Evolutionary conservation across 257 asterid genomes (phyloP).

Genomic region (Fraxinus pennsylvanica): DNA sequence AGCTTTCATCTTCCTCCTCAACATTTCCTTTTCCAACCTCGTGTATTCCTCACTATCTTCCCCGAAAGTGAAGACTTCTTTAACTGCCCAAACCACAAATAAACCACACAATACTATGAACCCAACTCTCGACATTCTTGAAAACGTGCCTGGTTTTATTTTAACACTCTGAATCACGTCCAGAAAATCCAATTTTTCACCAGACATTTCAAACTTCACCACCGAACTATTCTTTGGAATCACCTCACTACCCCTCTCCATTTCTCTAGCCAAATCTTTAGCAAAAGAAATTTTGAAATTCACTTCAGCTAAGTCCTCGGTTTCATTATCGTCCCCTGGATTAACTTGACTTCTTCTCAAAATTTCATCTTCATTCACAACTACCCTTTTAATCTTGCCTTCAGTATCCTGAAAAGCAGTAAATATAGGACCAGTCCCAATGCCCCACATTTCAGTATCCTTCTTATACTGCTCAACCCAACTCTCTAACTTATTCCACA

Average conservation of each 20-base stretch:
- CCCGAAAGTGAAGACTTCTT: conserved; percentile 35
- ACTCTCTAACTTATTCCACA: conserved; percentile 69
- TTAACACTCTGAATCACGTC: conserved; percentile 32
- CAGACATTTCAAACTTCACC: conserved; percentile 53
- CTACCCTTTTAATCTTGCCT: conserved; percentile 69
- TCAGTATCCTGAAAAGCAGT: conserved; percentile 58
- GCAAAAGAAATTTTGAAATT: conserved; percentile 63
- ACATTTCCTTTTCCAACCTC: conserved; percentile 72
- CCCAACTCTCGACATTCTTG: conserved; percentile 56
- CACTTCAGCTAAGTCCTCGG: conserved; percentile 46
- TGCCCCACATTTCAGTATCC: conserved; percentile 80
- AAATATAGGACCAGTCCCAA: conserved; percentile 75
- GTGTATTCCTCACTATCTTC: conserved; percentile 45
- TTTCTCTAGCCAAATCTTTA: conserved; percentile 64
- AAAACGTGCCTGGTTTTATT: conserved; percentile 37
- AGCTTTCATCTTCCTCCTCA: conserved; percentile 68
- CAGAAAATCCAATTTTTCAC: conserved; percentile 35
- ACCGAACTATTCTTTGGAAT: conserved; percentile 65
- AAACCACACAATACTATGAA: conserved; percentile 56
- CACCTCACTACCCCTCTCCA: conserved; percentile 61
- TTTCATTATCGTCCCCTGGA: conserved; percentile 34
- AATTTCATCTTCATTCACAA: conserved; percentile 81
- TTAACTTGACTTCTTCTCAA: conserved; percentile 53
- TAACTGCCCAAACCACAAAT: conserved; percentile 47
- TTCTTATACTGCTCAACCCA: conserved; percentile 86